Conservation (phyloP, 1,284 basidiomycete genomes). For the Marasmius oreades region DNA sequence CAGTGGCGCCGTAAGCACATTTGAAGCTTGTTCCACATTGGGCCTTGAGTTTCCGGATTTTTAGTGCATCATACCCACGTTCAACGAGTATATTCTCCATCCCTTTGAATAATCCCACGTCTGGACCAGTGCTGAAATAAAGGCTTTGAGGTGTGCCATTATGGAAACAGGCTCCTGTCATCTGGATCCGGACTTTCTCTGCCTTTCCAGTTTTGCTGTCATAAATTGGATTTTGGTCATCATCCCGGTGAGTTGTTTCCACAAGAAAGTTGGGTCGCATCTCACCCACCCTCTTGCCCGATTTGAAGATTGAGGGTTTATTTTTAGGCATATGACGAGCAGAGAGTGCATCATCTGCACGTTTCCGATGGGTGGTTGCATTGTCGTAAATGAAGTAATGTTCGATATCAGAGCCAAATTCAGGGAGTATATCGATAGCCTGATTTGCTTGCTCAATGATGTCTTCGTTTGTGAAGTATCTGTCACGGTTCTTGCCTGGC, state of each 20-base stretch:
- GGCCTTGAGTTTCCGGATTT: background rate
- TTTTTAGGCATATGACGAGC: slow-evolving; percentile 21
- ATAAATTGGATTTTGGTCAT: slow-evolving; percentile 1
- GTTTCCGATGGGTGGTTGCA: slow-evolving; percentile 32
- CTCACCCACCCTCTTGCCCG: background rate
- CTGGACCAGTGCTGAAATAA: slow-evolving; percentile 19
- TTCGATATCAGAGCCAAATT: slow-evolving; percentile 21
- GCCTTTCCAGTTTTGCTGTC: background rate
- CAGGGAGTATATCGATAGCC: slow-evolving; percentile 22
- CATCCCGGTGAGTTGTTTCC: background rate
- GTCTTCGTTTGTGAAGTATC: slow-evolving; percentile 26
- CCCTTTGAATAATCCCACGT: slow-evolving; percentile 22
- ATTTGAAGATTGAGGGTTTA: slow-evolving; percentile 18
- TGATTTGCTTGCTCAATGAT: slow-evolving; percentile 21
- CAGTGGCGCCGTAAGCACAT: slow-evolving; percentile 6
- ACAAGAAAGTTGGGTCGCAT: background rate
- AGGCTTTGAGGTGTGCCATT: slow-evolving; percentile 20
- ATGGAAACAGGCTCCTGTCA: slow-evolving; percentile 11
- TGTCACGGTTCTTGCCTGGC: slow-evolving; percentile 27
- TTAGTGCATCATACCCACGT: slow-evolving; percentile 4
- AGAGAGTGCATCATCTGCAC: slow-evolving; percentile 25
- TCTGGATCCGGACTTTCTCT: slow-evolving; percentile 12
- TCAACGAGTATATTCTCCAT: slow-evolving; percentile 23
- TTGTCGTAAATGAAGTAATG: slow-evolving; percentile 34
- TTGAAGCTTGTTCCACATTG: slow-evolving; percentile 12